Conservation (phyloP, 257 asterid species). For the Solanum microdontum region DNA sequence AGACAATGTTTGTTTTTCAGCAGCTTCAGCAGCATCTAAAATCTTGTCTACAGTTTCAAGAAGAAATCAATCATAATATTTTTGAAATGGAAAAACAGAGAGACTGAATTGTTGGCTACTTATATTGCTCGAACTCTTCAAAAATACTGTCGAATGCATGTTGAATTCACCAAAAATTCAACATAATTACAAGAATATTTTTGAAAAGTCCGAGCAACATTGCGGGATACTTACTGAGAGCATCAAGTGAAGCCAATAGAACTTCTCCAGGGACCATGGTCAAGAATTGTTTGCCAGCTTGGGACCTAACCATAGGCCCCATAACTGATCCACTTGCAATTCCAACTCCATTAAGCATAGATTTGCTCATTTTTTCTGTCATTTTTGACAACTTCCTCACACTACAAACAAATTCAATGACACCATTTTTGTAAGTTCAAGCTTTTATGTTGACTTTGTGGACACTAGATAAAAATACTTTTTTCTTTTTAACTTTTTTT, state of each 20-base stretch:
- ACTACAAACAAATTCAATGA: conserved; percentile 8
- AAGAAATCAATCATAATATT: background rate
- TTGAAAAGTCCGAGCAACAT: fast-evolving
- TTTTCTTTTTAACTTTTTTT: background rate
- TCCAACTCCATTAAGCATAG: conserved; percentile 64
- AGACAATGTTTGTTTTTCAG: conserved; percentile 56
- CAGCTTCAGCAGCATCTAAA: conserved; percentile 83
- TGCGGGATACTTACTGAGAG: conserved; percentile 32
- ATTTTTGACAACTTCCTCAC: conserved; percentile 61
- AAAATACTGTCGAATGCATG: fast-evolving
- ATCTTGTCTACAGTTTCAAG: conserved; percentile 40
- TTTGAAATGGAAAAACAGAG: background rate
- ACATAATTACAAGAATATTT: too few relatives aligned
- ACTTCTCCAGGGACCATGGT: conserved; percentile 70
- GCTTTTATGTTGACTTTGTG: background rate
- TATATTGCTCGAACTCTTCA: background rate
- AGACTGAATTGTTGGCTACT: background rate
- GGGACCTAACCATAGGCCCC: conserved; percentile 49
- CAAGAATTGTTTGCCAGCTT: conserved; percentile 52
- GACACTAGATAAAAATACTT: background rate
- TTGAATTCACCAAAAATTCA: background rate
- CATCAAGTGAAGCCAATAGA: conserved; percentile 76
- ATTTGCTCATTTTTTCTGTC: conserved; percentile 74
- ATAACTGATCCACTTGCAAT: conserved; percentile 54
- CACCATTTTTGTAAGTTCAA: background rate